A percentile compares a stretch with the other conserved stretches of the same genome.
Evolutionary conservation across 2,329 filamentous ascomycete genomes (phyloP).

Genomic region (Penicillium freii): DNA sequence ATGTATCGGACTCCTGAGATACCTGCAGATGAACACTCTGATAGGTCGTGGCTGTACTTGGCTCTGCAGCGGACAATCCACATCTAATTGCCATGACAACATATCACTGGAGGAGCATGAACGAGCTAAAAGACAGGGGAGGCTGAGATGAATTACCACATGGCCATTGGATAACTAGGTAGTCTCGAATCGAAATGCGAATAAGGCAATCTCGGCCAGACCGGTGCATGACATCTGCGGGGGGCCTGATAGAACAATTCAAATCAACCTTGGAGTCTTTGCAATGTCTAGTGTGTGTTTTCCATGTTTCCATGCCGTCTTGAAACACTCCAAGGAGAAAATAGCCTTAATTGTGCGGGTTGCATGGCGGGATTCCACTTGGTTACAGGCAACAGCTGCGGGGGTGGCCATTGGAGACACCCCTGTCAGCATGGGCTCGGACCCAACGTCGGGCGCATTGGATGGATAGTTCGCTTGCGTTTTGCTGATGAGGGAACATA

Average conservation of each 20-base stretch:
- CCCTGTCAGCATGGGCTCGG: conserved; percentile 21
- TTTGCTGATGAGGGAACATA: neutral
- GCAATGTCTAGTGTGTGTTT: neutral
- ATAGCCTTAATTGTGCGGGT: neutral
- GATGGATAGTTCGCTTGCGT: conserved; percentile 1
- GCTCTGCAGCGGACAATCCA: conserved; percentile 7
- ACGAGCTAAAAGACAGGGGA: conserved; percentile 2
- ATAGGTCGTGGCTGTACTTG: conserved; percentile 16
- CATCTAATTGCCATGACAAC: conserved; percentile 7
- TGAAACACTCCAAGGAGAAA: neutral
- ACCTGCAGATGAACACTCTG: conserved; percentile 3
- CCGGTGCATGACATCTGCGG: neutral
- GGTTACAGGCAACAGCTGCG: conserved; percentile 13
- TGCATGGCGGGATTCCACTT: conserved; percentile 8
- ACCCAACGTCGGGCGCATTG: conserved; percentile 10
- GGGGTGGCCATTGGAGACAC: conserved; percentile 10
- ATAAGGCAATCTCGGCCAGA: neutral
- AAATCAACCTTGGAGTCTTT: neutral
- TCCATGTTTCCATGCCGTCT: neutral
- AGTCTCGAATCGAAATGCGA: neutral
- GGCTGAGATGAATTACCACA: neutral
- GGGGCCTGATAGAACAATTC: neutral
- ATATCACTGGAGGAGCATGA: conserved; percentile 9
- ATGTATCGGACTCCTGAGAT: conserved; percentile 21
- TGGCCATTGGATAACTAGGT: conserved; percentile 21